A percentile compares a stretch with the other conserved stretches of the same genome.
Conservation (phyloP, 2,329 filamentous ascomycete species). For the Colletotrichum sp. region DNA sequence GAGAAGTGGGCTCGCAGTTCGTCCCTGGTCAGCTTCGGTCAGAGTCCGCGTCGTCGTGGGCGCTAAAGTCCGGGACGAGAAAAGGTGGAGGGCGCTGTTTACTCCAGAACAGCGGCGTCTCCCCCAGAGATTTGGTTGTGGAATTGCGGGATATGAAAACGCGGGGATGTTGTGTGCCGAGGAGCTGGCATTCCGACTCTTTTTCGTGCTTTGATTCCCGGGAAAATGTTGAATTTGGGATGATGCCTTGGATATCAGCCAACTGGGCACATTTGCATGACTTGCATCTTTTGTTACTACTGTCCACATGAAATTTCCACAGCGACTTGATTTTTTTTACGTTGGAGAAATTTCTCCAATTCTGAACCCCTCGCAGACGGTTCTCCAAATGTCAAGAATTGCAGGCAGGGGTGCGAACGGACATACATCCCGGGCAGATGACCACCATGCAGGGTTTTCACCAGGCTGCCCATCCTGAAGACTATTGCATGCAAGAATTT, state of each 20-base stretch:
- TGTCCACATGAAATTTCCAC: not conserved
- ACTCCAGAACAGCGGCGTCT: not conserved
- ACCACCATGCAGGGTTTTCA: not conserved
- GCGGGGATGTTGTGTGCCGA: not conserved
- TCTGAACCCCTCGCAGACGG: not conserved
- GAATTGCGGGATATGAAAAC: slow-evolving; percentile 3
- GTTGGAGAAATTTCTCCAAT: not conserved
- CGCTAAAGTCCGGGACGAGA: not conserved
- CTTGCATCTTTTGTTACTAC: not conserved
- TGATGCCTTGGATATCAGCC: not conserved
- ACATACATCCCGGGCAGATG: not conserved
- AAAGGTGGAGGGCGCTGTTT: not conserved
- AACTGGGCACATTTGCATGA: not conserved
- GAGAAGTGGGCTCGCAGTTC: not conserved
- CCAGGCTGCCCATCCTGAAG: not conserved
- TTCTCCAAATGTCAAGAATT: not conserved
- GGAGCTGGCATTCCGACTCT: not conserved
- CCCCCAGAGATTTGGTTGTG: not conserved
- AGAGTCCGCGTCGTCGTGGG: not conserved
- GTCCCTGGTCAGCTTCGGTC: slow-evolving; percentile 4
- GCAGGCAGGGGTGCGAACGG: not conserved
- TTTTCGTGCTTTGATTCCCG: not conserved
- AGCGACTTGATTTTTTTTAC: not conserved
- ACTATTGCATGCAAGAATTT: not conserved
- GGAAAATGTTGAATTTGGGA: not conserved